These are phyloP conservation scores for Platanthera zijinensis DNA, from an alignment of 106 monocot species.

Conservation along the genomic window DNA sequence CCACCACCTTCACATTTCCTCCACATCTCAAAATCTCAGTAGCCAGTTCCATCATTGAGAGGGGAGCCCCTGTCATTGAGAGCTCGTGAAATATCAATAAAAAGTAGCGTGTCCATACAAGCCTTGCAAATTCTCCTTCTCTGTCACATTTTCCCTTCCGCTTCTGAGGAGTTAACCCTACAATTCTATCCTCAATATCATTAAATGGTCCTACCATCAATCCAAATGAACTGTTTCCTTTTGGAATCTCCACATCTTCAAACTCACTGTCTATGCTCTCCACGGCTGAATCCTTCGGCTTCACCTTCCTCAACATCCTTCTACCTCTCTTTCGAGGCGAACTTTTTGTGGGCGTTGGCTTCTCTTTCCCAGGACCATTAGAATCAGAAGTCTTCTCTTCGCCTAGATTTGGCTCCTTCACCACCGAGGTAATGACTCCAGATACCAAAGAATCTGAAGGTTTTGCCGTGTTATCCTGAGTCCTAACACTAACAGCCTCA, in stretches of 20 bases:
- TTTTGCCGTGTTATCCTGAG: slow-evolving; percentile 11
- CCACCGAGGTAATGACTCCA: slow-evolving; percentile 12
- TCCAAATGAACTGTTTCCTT: slow-evolving; percentile 67
- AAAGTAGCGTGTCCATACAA: slow-evolving; percentile 65
- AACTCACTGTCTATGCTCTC: slow-evolving; percentile 20
- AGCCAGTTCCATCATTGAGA: slow-evolving; percentile 94
- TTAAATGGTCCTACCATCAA: slow-evolving; percentile 77
- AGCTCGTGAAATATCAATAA: slow-evolving; percentile 88
- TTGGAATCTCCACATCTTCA: slow-evolving; percentile 46
- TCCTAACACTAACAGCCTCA: slow-evolving; percentile 9
- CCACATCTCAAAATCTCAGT: slow-evolving; percentile 84
- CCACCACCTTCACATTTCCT: slow-evolving; percentile 60
- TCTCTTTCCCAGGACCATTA: slow-evolving; percentile 19
- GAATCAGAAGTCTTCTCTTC: slow-evolving; percentile 8
- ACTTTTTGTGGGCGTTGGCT: slow-evolving; percentile 9
- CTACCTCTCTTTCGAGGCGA: slow-evolving; percentile 20
- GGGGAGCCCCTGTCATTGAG: slow-evolving; percentile 91
- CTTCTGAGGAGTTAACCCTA: slow-evolving; percentile 61
- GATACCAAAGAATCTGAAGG: neutral
- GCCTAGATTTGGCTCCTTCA: slow-evolving; percentile 5
- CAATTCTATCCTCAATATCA: slow-evolving; percentile 54
- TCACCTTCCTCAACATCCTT: slow-evolving; percentile 19
- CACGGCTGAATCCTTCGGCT: slow-evolving; percentile 12
- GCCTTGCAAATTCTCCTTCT: slow-evolving; percentile 47
- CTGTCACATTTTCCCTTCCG: slow-evolving; percentile 59